Evolutionary conservation across 2,329 filamentous ascomycete genomes (phyloP), one percentile per base, ranked within the genome.

Genomic region (Tricladium varicosporioides): DNA sequence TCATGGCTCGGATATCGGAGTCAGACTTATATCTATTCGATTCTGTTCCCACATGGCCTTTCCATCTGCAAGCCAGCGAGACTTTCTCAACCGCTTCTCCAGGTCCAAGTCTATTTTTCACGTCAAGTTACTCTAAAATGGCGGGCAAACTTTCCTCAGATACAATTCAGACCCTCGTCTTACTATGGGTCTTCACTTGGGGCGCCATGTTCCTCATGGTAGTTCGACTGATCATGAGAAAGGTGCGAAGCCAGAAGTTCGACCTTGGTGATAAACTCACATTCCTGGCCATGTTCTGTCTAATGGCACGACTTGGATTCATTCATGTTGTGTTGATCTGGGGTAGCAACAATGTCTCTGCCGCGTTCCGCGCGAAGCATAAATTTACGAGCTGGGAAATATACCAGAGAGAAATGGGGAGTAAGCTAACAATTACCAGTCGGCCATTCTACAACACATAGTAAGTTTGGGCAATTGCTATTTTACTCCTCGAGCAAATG

Each of bases 281-380:
- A 9, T 51, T 59, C 19, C 40, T 45, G 1, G 48, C 43, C 16
- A 59, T 63, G 45, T 8, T 49, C 5, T 60, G 48, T 33, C 22
- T 59, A 9, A 15, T 57, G 4, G 36, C 54, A 1, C 45, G 60
- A 32, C 56, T 43, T 31, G 48, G 47, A 47, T 49, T 73, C 14
- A 68, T 72, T 27, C 68, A 72, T 50, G 68, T 74, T 15, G 70
- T 73, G 47, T 55, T 73, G 43, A 65, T 69, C 33, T 73, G 72
- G 71, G 71, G 71, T 33, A 74, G 69, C 5, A 72, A 69, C 63
- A 74, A 72, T 53, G 66, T 74, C 50, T 53, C 70, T 5, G 31
- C 48, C 8, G 55, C 54, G 10, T 54, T 62, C 42, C 65, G 69
- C 27, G 43, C 59, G 5, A 60, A 51, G 1, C 63, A 67, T 46